phyloP scores from a whole-genome alignment of 139 green algal genomes.

The Auxenochlorella pyrenoidosa region DNA sequence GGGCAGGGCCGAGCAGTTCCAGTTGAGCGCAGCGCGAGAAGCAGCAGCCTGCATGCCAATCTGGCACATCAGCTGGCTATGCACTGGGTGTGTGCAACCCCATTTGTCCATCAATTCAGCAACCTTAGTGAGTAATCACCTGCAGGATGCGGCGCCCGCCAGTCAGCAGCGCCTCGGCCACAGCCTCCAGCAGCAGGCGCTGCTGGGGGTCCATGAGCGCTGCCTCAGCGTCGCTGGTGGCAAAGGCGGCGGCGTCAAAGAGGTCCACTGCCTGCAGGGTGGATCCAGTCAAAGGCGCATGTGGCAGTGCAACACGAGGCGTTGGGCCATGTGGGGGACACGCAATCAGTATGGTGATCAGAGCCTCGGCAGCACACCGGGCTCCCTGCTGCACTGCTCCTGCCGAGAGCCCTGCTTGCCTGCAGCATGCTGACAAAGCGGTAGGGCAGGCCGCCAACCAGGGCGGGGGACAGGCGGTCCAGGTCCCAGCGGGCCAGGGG shows the following conservation, averaged over 20 bases:
- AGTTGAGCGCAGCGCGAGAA: too few species aligned
- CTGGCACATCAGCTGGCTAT: too few species aligned
- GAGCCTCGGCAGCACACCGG: too few species aligned
- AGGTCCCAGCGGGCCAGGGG: conserved; percentile 48
- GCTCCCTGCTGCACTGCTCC: too few species aligned
- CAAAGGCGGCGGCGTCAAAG: conserved; percentile 66
- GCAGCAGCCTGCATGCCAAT: too few species aligned
- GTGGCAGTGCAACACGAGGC: too few species aligned
- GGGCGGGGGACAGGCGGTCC: not conserved
- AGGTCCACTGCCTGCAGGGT: conserved; percentile 69
- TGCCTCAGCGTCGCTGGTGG: conserved; percentile 65
- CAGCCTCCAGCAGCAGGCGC: conserved; percentile 70
- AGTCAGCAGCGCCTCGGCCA: conserved; percentile 45
- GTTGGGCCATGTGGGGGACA: too few species aligned
- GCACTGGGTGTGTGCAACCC: too few species aligned
- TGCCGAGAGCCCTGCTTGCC: not conserved
- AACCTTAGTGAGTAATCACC: not conserved
- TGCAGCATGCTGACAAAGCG: conserved; percentile 52
- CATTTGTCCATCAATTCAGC: too few species aligned
- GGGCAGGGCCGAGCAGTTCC: not conserved
- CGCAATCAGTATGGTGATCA: too few species aligned
- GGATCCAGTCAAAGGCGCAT: too few species aligned
- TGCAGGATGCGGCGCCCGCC: not conserved
- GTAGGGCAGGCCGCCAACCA: conserved; percentile 34
- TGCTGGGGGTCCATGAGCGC: conserved; percentile 85